phyloP scores from a whole-genome alignment of 306 rosid genomes.

The Sophora flavescens region DNA sequence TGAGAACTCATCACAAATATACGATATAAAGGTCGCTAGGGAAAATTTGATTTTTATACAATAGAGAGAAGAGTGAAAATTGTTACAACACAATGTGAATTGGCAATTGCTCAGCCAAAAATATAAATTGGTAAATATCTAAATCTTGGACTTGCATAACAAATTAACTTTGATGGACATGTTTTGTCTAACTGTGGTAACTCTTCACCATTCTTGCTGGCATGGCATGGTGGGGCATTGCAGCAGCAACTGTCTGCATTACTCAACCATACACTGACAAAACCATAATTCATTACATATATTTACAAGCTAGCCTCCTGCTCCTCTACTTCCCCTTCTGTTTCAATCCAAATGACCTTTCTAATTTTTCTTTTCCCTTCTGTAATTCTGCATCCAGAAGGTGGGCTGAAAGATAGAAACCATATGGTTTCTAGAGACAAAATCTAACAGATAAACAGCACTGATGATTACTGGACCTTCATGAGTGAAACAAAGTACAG shows the following conservation, averaged over 20 bases:
- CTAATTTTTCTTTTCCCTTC: slow-evolving; percentile 41
- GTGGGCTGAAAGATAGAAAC: slow-evolving; percentile 45
- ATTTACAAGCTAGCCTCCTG: slow-evolving; percentile 72
- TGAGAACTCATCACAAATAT: slow-evolving; percentile 35
- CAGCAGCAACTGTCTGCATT: slow-evolving; percentile 51
- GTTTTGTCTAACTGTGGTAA: slow-evolving; percentile 48
- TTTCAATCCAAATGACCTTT: slow-evolving; percentile 45
- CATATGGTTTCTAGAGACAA: slow-evolving; percentile 39
- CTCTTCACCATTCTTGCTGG: slow-evolving; percentile 53
- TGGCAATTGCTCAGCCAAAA: slow-evolving; percentile 54
- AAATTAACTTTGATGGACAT: slow-evolving; percentile 68
- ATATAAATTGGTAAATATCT: slow-evolving; percentile 45
- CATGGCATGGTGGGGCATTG: slow-evolving; percentile 46
- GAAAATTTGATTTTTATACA: slow-evolving; percentile 55
- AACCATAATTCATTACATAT: slow-evolving; percentile 51
- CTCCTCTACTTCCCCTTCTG: slow-evolving; percentile 57
- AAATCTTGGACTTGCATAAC: slow-evolving; percentile 54
- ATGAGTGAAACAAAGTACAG: slow-evolving; percentile 19
- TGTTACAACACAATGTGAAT: slow-evolving; percentile 48
- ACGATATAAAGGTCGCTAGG: slow-evolving; percentile 32
- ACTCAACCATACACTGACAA: slow-evolving; percentile 50
- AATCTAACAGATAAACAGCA: slow-evolving; percentile 34
- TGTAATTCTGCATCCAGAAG: slow-evolving; percentile 39
- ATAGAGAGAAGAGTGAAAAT: slow-evolving; percentile 47
- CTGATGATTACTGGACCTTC: slow-evolving; percentile 44